A percentile compares a stretch with the other conserved stretches of the same genome.
phyloP scores from a whole-genome alignment of 2,329 filamentous ascomycete species.

The Proliferodiscus dingleyae region DNA sequence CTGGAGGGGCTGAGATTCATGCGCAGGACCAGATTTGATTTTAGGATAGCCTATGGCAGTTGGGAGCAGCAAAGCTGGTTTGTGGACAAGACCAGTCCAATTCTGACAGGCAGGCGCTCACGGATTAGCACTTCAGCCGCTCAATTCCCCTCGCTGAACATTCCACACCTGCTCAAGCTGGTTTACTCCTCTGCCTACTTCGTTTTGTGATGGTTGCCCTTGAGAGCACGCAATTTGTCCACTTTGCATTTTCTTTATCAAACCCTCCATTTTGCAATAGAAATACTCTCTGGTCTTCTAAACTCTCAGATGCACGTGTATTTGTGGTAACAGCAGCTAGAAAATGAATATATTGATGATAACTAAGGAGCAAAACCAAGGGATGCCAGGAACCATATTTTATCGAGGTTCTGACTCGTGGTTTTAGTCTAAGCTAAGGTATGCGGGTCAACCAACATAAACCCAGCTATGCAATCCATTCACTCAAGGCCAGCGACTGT shows the following conservation, averaged over 20 bases:
- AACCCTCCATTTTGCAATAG: conserved; percentile 7
- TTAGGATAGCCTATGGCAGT: conserved; percentile 13
- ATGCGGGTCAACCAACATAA: too few species aligned
- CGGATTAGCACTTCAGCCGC: conserved; percentile 14
- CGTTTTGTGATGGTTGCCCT: too few species aligned
- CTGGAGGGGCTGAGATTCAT: conserved; percentile 16
- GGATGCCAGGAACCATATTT: too few species aligned
- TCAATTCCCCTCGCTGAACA: conserved; percentile 14
- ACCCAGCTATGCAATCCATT: too few species aligned
- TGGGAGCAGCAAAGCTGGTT: conserved; percentile 13
- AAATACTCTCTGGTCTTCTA: conserved; percentile 8
- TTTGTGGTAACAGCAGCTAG: conserved; percentile 5
- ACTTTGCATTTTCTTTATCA: conserved; percentile 14
- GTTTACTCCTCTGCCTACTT: conserved; percentile 6
- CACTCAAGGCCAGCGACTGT: too few species aligned
- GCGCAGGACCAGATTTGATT: conserved; percentile 13
- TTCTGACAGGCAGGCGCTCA: too few species aligned
- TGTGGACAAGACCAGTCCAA: conserved; percentile 12
- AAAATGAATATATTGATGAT: too few species aligned
- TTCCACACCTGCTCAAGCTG: conserved; percentile 9
- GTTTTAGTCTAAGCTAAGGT: too few species aligned
- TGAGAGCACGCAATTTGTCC: conserved; percentile 12
- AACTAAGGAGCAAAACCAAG: too few species aligned
- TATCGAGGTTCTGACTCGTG: too few species aligned
- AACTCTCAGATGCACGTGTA: conserved; percentile 4